Evolutionary conservation across 202 grass and related monocot species (phyloP).

Genomic region (Cymbopogon flexuosus): DNA sequence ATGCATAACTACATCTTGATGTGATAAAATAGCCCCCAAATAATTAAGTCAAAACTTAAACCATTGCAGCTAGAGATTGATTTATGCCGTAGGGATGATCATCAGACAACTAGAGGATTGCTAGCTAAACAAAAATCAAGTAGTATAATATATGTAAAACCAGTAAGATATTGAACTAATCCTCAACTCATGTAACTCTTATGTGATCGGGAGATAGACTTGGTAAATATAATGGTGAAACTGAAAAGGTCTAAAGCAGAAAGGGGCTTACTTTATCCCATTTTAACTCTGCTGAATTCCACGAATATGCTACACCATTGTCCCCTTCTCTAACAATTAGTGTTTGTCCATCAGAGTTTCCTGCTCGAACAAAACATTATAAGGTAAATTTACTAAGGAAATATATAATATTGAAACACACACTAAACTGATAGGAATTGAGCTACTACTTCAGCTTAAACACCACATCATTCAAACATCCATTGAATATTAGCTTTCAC

Average conservation of each 20-base stretch:
- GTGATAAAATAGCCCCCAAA: background rate
- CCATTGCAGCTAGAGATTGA: background rate
- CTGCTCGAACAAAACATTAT: slow-evolving; percentile 42
- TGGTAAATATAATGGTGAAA: slow-evolving; percentile 5
- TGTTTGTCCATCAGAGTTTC: slow-evolving; percentile 72
- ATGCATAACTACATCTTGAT: background rate
- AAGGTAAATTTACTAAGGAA: background rate
- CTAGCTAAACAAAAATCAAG: slow-evolving; percentile 19
- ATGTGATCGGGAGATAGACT: background rate
- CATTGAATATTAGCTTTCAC: background rate
- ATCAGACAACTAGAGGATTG: background rate
- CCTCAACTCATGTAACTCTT: background rate
- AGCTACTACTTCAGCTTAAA: slow-evolving; percentile 3
- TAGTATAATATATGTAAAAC: background rate
- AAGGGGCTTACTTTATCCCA: slow-evolving; percentile 77
- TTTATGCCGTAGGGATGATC: background rate
- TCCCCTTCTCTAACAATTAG: slow-evolving; percentile 88
- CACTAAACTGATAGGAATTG: background rate
- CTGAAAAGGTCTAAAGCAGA: slow-evolving; percentile 1
- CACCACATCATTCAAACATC: background rate
- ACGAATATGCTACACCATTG: slow-evolving; percentile 92
- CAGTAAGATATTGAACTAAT: background rate
- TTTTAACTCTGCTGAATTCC: slow-evolving; percentile 72
- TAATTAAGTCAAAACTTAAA: background rate
- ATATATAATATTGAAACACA: background rate